phyloP scores from a whole-genome alignment of 2,329 filamentous ascomycete species.

The Aureobasidium pullulans region DNA sequence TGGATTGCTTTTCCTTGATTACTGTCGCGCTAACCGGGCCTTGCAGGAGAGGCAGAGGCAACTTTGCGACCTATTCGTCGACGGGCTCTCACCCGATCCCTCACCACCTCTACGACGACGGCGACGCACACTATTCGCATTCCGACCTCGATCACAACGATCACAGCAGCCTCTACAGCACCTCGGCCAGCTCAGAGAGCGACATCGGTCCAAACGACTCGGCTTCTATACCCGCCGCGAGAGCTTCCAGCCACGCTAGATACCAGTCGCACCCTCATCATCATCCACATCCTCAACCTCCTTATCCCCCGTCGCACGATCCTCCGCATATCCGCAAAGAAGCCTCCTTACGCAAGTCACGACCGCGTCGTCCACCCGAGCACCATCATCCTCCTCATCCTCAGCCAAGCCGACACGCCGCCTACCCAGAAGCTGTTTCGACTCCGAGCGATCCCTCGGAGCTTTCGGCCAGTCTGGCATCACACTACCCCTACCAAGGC shows the following conservation, averaged over 20 bases:
- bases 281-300: slow-evolving; percentile 25
- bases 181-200: background rate
- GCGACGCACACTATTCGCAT: background rate
- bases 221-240: slow-evolving; percentile 36
- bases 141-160: background rate
- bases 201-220: slow-evolving; percentile 44
- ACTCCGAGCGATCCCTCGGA: slow-evolving; percentile 25
- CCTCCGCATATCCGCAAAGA: background rate
- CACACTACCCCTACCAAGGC: slow-evolving; percentile 17
- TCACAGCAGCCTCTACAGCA: background rate
- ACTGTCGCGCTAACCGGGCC: background rate
- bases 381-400: slow-evolving; percentile 20
- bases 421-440: slow-evolving; percentile 20
- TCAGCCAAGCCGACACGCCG: slow-evolving; percentile 19
- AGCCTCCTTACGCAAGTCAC: slow-evolving; percentile 17
- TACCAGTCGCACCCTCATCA: slow-evolving; percentile 26
- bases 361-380: slow-evolving; percentile 14
- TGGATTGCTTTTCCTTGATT: background rate
- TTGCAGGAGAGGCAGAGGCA: slow-evolving; percentile 2
- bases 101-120: background rate
- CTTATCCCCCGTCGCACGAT: background rate
- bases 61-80: slow-evolving; percentile 1
- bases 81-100: slow-evolving; percentile 8
- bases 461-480: slow-evolving; percentile 36
- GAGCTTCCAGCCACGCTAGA: slow-evolving; percentile 21